phyloP scores from a whole-genome alignment of 768 basidiomycete species.

The Rhizopogon rudus region DNA sequence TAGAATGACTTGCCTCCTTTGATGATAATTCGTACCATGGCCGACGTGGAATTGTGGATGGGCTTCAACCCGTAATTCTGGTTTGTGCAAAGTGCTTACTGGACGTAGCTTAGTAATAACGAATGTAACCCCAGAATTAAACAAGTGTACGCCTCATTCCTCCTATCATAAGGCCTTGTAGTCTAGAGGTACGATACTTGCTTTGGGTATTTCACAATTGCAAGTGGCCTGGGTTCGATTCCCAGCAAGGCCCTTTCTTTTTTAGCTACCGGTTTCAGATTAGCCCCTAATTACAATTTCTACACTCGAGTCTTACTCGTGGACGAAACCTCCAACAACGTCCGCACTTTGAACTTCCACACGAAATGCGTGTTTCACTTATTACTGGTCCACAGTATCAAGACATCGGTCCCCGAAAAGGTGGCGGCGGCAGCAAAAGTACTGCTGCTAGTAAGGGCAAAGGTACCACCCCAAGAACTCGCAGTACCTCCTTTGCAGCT shows the following conservation, averaged over 20 bases:
- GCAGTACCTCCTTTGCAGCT: too few species aligned
- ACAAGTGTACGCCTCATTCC: too few species aligned
- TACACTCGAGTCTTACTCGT: too few species aligned
- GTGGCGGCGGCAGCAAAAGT: conserved; percentile 23
- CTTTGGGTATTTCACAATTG: conserved; percentile 23
- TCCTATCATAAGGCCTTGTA: conserved; percentile 18
- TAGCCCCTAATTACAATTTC: too few species aligned
- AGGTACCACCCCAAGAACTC: too few species aligned
- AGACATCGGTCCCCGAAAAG: conserved; percentile 23
- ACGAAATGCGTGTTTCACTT: conserved; percentile 18
- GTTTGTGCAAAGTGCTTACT: not conserved
- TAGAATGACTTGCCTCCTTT: conserved; percentile 63
- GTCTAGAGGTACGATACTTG: conserved; percentile 36
- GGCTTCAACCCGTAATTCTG: not conserved
- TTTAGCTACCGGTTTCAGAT: not conserved
- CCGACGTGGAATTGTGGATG: not conserved
- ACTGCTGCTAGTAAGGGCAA: too few species aligned
- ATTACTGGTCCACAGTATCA: conserved; percentile 1
- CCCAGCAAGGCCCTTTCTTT: conserved; percentile 16
- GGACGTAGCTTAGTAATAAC: too few species aligned
- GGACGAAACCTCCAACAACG: too few species aligned
- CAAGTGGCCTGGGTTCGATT: conserved; percentile 21
- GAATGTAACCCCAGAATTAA: too few species aligned
- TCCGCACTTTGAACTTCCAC: not conserved
- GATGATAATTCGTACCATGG: conserved; percentile 87